Evolutionary conservation across 148 eudicot genomes (phyloP).

Genomic region (Simmondsia chinensis): DNA sequence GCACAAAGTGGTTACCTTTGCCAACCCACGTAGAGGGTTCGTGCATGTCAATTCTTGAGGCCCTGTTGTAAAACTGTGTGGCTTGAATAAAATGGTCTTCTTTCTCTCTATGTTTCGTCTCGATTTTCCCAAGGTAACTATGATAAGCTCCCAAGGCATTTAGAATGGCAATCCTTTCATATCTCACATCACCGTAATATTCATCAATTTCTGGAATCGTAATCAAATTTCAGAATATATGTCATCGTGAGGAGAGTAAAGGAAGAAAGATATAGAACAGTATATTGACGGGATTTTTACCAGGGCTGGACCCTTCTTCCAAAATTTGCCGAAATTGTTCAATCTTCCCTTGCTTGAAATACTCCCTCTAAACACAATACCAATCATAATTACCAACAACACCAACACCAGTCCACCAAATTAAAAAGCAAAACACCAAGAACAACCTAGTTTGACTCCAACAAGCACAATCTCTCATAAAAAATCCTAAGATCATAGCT

Average conservation of each 20-base stretch:
- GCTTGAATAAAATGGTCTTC: constrained; percentile 70
- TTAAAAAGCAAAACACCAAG: neutral
- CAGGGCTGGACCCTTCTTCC: constrained; percentile 92
- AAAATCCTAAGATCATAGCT: too few relatives aligned
- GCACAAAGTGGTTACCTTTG: constrained; percentile 41
- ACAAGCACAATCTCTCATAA: too few relatives aligned
- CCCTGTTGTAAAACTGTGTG: constrained; percentile 76
- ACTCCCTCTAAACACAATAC: constrained; percentile 78
- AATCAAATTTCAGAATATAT: constrained; percentile 6
- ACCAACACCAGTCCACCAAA: neutral
- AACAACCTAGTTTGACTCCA: too few relatives aligned
- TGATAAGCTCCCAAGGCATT: constrained; percentile 89
- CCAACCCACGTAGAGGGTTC: constrained; percentile 99
- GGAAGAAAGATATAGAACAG: too few relatives aligned
- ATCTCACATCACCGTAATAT: constrained; percentile 85
- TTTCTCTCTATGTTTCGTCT: constrained; percentile 68
- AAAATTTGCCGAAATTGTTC: constrained; percentile 82
- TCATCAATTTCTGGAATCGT: constrained; percentile 79
- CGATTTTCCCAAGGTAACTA: constrained; percentile 81
- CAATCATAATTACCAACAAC: neutral
- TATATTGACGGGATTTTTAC: too few relatives aligned
- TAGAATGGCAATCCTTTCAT: constrained; percentile 89
- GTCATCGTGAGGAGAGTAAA: too few relatives aligned
- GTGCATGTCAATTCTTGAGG: constrained; percentile 87
- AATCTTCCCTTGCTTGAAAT: constrained; percentile 89